Evolutionary conservation across 345 rosid genomes (phyloP).

Genomic region (Firmiana major): DNA sequence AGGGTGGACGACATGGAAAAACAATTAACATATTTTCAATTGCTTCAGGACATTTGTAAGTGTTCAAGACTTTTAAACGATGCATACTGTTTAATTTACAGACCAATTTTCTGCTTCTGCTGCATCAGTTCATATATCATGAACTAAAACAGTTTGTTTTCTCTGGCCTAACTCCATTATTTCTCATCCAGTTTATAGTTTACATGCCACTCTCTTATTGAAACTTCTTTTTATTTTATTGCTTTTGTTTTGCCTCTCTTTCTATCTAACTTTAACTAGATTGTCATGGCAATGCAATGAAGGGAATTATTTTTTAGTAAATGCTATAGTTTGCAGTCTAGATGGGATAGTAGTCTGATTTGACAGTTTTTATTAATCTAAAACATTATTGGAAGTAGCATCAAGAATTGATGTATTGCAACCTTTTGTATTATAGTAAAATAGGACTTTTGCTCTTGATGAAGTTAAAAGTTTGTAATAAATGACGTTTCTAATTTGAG

Average conservation of each 20-base stretch:
- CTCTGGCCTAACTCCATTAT: background rate
- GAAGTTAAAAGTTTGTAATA: background rate
- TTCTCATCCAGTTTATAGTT: background rate
- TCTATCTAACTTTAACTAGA: background rate
- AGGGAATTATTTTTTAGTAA: background rate
- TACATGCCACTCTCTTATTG: background rate
- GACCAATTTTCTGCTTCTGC: background rate
- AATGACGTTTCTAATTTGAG: background rate
- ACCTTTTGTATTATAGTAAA: background rate
- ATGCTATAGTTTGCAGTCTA: background rate
- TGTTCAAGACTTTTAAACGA: background rate
- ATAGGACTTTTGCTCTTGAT: background rate
- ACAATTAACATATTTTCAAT: slow-evolving; percentile 84
- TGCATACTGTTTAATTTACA: background rate
- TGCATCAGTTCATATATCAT: background rate
- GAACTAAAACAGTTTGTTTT: background rate
- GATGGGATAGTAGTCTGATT: background rate
- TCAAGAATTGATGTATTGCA: background rate
- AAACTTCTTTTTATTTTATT: background rate
- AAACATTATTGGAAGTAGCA: background rate
- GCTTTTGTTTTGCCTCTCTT: slow-evolving; percentile 1
- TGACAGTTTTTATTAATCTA: background rate
- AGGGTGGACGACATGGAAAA: slow-evolving; percentile 74
- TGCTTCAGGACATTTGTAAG: slow-evolving; percentile 99
- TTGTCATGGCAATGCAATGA: background rate